Conservation (phyloP, 2,329 filamentous ascomycete genomes). For the Cladorrhinum sp. region DNA sequence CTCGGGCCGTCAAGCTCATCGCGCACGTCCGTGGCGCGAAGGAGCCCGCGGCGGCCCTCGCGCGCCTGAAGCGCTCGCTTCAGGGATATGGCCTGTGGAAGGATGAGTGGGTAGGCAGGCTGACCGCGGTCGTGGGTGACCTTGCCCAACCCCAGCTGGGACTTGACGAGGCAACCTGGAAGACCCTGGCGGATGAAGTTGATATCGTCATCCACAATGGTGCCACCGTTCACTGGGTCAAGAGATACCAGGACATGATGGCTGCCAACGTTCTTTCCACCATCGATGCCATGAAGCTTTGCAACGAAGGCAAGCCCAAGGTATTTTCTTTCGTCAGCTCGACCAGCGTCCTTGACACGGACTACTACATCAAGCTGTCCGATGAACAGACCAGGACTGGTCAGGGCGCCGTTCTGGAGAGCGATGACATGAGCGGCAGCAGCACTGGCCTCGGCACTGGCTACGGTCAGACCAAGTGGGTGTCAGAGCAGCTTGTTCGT, state of each 20-base stretch:
- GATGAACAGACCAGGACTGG: conserved; percentile 58
- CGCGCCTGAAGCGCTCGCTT: conserved; percentile 64
- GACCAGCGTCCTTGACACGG: conserved; percentile 76
- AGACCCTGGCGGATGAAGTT: conserved; percentile 59
- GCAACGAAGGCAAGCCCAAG: conserved; percentile 74
- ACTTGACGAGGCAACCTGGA: conserved; percentile 63
- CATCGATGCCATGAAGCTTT: conserved; percentile 71
- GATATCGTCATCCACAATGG: conserved; percentile 82
- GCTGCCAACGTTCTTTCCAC: conserved; percentile 78
- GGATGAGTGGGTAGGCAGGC: conserved; percentile 60
- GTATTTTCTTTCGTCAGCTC: conserved; percentile 78
- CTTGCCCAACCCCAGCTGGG: conserved; percentile 71
- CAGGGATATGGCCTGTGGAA: conserved; percentile 79
- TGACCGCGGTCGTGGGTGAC: conserved; percentile 70
- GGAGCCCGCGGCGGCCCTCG: conserved; percentile 55
- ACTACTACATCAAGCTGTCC: conserved; percentile 75
- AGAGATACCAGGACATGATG: conserved; percentile 69
- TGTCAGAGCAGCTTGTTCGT: conserved; percentile 62
- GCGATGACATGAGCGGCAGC: conserved; percentile 75
- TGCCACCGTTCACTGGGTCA: conserved; percentile 77
- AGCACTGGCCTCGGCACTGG: conserved; percentile 75
- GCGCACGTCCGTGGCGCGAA: conserved; percentile 70
- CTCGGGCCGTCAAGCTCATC: conserved; percentile 60
- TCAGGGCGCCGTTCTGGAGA: conserved; percentile 65
- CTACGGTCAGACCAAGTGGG: conserved; percentile 90